Evolutionary conservation across 148 eudicot genomes (phyloP).

Genomic region (Dysphania ambrosioides): DNA sequence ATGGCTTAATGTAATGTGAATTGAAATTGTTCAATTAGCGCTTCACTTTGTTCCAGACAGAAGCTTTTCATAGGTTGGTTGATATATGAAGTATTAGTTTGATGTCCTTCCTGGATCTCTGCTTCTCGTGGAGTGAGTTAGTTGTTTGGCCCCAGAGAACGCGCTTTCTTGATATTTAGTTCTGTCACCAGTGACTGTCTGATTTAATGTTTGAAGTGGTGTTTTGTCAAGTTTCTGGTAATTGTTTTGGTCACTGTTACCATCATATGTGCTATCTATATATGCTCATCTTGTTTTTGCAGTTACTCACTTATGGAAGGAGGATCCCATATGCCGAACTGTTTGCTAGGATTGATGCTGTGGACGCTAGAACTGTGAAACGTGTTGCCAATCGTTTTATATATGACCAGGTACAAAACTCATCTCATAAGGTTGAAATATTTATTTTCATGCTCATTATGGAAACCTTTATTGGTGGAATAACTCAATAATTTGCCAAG

Average conservation of each 20-base stretch:
- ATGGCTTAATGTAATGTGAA: no score
- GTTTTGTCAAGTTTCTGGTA: background rate
- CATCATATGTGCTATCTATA: background rate
- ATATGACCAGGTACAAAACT: conserved; percentile 59
- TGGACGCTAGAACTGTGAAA: conserved; percentile 74
- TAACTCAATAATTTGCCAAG: no score
- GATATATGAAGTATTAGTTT: no score
- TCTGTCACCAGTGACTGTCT: no score
- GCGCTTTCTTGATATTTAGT: no score
- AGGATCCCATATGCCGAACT: conserved; percentile 78
- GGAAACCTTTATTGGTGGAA: no score
- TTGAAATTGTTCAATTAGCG: no score
- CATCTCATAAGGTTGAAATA: background rate
- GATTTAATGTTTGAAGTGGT: background rate
- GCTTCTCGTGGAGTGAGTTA: no score
- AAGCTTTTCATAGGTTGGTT: no score
- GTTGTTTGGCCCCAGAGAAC: no score
- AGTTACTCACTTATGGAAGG: conserved; percentile 92
- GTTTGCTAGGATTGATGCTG: conserved; percentile 91
- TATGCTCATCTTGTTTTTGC: conserved; percentile 24
- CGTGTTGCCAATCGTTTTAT: conserved; percentile 88
- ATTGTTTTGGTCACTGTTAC: background rate
- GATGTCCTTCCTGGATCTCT: no score
- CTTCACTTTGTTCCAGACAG: no score
- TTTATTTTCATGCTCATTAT: background rate